phyloP scores from a whole-genome alignment of 164 flowering plant genomes.

The Vitis labrusca region DNA sequence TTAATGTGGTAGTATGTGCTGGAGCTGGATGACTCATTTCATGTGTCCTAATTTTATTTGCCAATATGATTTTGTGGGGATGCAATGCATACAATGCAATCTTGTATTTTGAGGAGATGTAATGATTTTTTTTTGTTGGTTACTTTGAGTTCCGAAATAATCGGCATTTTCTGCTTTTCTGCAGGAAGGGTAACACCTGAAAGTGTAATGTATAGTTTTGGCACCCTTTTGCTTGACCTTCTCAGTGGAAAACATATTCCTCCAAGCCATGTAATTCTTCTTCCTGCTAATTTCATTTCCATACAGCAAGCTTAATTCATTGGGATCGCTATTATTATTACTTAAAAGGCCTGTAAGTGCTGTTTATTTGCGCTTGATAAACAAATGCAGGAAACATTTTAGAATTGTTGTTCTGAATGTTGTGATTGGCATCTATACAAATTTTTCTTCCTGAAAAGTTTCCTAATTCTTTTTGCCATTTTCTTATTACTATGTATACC shows the following conservation, averaged over 20 bases:
- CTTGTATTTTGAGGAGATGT: neutral
- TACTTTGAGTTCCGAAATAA: neutral
- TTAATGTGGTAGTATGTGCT: too few relatives aligned
- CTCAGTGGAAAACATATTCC: conserved; percentile 98
- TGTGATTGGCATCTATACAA: too few relatives aligned
- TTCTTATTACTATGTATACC: too few relatives aligned
- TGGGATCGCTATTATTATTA: too few relatives aligned
- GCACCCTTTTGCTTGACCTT: conserved; percentile 92
- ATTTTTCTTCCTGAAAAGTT: too few relatives aligned
- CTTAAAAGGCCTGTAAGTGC: too few relatives aligned
- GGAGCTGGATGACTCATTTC: neutral
- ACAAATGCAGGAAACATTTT: too few relatives aligned
- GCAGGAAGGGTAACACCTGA: conserved; percentile 92
- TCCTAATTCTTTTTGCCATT: too few relatives aligned
- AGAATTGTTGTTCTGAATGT: too few relatives aligned
- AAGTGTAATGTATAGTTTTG: conserved; percentile 94
- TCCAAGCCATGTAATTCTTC: conserved; percentile 84
- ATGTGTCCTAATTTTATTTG: neutral
- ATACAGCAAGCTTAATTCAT: too few relatives aligned
- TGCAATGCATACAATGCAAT: neutral
- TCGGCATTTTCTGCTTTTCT: conserved; percentile 8
- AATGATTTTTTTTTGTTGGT: neutral
- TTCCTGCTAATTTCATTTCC: neutral
- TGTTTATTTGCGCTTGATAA: too few relatives aligned
- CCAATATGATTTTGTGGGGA: neutral